Base-by-base conservation (phyloP, 75 land plant genomes). In the Adiantum capillusveneris region DNA sequence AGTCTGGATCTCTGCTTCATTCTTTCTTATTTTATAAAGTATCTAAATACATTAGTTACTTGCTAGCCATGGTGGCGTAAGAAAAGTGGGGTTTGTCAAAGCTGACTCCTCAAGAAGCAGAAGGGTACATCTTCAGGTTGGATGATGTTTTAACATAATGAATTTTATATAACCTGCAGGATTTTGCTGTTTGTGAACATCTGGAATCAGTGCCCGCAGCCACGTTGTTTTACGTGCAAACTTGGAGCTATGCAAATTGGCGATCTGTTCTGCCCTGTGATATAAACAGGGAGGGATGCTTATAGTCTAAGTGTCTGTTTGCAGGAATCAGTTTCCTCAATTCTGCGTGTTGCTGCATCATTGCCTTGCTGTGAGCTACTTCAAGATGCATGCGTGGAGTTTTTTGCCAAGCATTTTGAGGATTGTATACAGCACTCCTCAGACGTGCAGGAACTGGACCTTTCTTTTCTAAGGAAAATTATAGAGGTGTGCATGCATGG, bases 301-400 rank as follows among this genome's bases (percentile, higher is more conserved):
- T 34, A 34, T 34, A 5, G 7, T 34, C 9, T 3, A 34, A 34
- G 37, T 34, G 37, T 63, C 72, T 74, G 56, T 44, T 31, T 71
- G 83, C 92, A 94, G 98, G 98, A 94, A 58, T 81, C 85, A 48
- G 87, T 80, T 14, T 83, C 87, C 69, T 63, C 87, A n/a, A 78
- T 86, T 61, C 72, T 94, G 57, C 87, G 72, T 69, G 85, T 79
- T 37, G 75, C 93, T 51, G 63, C 85, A 42, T 75, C 82, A 57
- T 55, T 94, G 63, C 85, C 79, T 44, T 70, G 77, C 5, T 94
- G 88, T 70, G 78, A 84, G 69, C 64, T 74, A 17, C 70, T 94
- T 24, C 73, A 88, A 62, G 95, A 94, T 64, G 65, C 85, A 55
- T 94, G 98, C 56, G 76, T 81, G 63, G 93, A 85, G 61, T 76